A percentile compares a stretch with the other conserved stretches of the same genome.
phyloP scores from a whole-genome alignment of 2,329 filamentous ascomycete genomes.

The Penicillium hesseltinei region DNA sequence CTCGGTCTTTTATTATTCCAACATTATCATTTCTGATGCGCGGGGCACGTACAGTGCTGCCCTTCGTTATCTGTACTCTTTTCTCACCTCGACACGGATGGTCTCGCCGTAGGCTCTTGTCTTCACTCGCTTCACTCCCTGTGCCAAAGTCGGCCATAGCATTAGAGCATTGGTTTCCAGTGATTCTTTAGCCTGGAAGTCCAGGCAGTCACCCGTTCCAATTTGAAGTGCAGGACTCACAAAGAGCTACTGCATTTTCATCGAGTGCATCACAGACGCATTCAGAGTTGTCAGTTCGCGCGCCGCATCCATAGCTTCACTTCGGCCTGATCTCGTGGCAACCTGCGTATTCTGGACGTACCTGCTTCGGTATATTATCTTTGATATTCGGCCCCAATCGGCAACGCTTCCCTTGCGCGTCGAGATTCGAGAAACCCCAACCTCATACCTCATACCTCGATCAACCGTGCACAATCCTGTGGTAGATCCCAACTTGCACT shows the following conservation, averaged over 20 bases:
- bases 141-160: neutral
- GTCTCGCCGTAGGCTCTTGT: neutral
- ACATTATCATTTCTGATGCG: neutral
- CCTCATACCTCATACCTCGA: neutral
- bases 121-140: conserved; percentile 5
- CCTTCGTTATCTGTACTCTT: neutral
- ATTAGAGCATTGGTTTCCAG: conserved; percentile 1
- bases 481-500: neutral
- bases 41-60: neutral
- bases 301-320: neutral
- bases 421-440: neutral
- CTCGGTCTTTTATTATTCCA: conserved; percentile 1
- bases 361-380: neutral
- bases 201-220: neutral
- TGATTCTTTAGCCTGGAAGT: neutral
- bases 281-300: neutral
- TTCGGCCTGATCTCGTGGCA: neutral
- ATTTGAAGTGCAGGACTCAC: neutral
- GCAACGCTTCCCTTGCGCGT: neutral
- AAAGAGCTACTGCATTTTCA: neutral
- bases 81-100: neutral
- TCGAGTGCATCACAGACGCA: neutral
- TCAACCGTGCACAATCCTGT: neutral
- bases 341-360: no score
- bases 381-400: neutral